phyloP scores from a whole-genome alignment of 75 land plant species.

The Pinus albicaulis region DNA sequence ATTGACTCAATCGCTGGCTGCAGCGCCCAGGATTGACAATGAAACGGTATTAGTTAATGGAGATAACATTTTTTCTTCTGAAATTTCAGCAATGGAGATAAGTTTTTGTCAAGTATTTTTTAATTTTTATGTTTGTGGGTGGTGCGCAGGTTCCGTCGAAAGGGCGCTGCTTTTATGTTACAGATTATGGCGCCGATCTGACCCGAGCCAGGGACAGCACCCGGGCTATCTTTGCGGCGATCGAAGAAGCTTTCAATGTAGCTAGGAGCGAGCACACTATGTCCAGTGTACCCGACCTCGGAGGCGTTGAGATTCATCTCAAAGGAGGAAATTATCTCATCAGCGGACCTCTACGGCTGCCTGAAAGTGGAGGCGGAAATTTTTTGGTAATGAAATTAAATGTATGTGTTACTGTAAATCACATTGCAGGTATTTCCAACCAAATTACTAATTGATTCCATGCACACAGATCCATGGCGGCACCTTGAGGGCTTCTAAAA shows the following conservation, averaged over 20 bases:
- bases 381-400: slow-evolving; percentile 30
- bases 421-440: no score
- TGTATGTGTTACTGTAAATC: background rate
- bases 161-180: slow-evolving; percentile 35
- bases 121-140: no score
- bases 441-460: background rate
- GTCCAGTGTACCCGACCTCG: slow-evolving; percentile 54
- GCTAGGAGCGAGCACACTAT: slow-evolving; percentile 17
- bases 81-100: no score
- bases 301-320: slow-evolving; percentile 58
- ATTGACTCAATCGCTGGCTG: no score
- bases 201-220: slow-evolving; percentile 53
- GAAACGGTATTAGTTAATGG: no score
- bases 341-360: slow-evolving; percentile 53
- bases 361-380: slow-evolving; percentile 47
- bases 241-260: slow-evolving; percentile 37
- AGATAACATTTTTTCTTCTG: no score
- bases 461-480: slow-evolving; percentile 61
- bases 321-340: slow-evolving; percentile 64
- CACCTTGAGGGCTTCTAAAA: slow-evolving; percentile 50
- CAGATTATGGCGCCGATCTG: slow-evolving; percentile 57
- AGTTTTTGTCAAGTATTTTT: no score
- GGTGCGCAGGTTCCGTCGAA: no score
- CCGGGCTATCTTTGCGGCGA: slow-evolving; percentile 30
- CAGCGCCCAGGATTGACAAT: no score